Evolutionary conservation across 1,284 basidiomycete genomes (phyloP), one percentile per base, ranked within the genome.

Genomic region (Ceratobasidium sp.): DNA sequence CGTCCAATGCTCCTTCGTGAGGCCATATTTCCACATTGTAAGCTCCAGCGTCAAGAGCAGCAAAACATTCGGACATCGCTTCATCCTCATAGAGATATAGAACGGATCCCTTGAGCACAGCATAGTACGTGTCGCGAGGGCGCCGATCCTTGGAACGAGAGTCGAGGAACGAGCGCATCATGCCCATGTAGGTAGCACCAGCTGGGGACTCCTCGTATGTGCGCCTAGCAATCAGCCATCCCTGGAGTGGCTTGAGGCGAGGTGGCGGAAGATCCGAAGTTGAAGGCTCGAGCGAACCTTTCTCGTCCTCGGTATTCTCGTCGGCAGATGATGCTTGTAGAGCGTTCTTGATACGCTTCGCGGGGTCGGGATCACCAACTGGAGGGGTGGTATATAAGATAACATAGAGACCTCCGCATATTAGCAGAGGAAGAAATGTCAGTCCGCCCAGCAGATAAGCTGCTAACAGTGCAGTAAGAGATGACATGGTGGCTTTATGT

Each of bases 21-120:
- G 91, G 90, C 78, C 86, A 92, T 51, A 96, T 83, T 28, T 84
- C 81, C 48, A 95, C 89, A 62, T 89, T 85, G 79, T 94, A 91
- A 9, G 87, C 79, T 58, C 81, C 78, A 62, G 97, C 82, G 79
- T 95, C 90, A 61, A 98, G 86, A 12, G 89, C 94, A 2, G 90
- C 92, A 77, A 91, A 89, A 81, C 92, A 94, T 77, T 96, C 94
- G 54, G 86, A 86, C 88, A 92, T 92, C 30, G 84, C 84, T 80
- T 96, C 92, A 80, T 95, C 92, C 79, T 96, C 92, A 81, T 96
- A 96, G 23, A 98, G 83, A 80, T 94, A 97, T 25, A 98, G 83
- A 42, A 95, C 89, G 76, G 87, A 89, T 54, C 92, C 92, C 84
- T 96, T 96, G 78, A 97, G 85, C 2, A 90, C 91, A 69, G 90